A percentile compares a stretch with the other conserved stretches of the same genome.
These are phyloP conservation scores for Sporothrix inflata DNA, from an alignment of 2,329 filamentous ascomycete genomes.

Conservation along the genomic window DNA sequence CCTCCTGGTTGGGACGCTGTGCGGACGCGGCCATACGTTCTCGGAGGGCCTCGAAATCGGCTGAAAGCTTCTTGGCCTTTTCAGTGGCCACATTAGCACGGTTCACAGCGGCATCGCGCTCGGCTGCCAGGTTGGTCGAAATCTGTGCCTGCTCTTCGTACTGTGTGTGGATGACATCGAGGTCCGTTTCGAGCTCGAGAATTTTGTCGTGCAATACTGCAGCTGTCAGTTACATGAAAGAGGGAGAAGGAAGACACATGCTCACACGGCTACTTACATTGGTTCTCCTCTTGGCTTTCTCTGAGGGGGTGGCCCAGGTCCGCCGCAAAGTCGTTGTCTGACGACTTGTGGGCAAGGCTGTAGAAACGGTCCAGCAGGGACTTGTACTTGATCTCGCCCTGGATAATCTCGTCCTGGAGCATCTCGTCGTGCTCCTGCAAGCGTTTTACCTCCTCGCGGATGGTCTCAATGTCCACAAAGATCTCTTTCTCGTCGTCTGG, in stretches of 20 bases:
- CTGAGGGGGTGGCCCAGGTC: slow-evolving; percentile 26
- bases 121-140: neutral
- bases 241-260: neutral
- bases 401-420: slow-evolving; percentile 35
- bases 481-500: slow-evolving; percentile 35
- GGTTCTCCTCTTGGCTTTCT: slow-evolving; percentile 29
- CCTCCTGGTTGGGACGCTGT: slow-evolving; percentile 26
- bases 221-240: neutral
- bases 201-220: slow-evolving; percentile 29
- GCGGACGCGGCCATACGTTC: slow-evolving; percentile 22
- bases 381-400: slow-evolving; percentile 35
- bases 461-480: slow-evolving; percentile 42
- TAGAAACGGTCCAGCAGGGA: slow-evolving; percentile 33
- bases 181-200: slow-evolving; percentile 31
- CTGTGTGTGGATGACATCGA: slow-evolving; percentile 29
- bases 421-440: slow-evolving; percentile 37
- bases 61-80: slow-evolving; percentile 24
- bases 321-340: slow-evolving; percentile 26
- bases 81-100: slow-evolving; percentile 24
- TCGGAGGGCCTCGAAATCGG: slow-evolving; percentile 29
- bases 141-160: slow-evolving; percentile 28
- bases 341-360: slow-evolving; percentile 24
- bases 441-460: slow-evolving; percentile 40
- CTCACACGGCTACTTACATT: slow-evolving; percentile 24
- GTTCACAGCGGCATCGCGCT: slow-evolving; percentile 30